Evolutionary conservation across 306 rosid species (phyloP).

Genomic region (Castanea sativa): DNA sequence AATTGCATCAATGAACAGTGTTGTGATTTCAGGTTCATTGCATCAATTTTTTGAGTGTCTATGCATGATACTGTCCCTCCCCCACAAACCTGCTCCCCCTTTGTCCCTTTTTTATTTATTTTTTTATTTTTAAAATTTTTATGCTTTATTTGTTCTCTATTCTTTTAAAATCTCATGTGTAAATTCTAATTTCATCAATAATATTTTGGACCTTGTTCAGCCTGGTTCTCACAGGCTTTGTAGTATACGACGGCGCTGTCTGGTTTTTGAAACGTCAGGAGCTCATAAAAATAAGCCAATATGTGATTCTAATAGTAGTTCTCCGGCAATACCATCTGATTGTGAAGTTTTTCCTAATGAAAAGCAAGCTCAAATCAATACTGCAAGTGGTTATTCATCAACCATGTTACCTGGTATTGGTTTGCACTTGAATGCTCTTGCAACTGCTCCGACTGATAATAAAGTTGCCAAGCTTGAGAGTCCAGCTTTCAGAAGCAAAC

Average conservation of each 20-base stretch:
- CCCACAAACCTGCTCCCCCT: not conserved
- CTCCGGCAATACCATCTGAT: conserved; percentile 36
- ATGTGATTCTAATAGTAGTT: conserved; percentile 28
- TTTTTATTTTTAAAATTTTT: not conserved
- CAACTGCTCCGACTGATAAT: conserved; percentile 39
- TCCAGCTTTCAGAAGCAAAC: conserved; percentile 38
- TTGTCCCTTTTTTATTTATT: not conserved
- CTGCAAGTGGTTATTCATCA: conserved; percentile 37
- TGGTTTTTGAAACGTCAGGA: conserved; percentile 29
- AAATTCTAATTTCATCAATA: not conserved
- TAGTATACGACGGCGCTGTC: conserved; percentile 18
- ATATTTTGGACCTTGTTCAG: conserved; percentile 6
- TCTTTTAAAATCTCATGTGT: not conserved
- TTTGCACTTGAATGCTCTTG: conserved; percentile 78
- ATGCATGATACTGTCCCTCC: too few relatives aligned
- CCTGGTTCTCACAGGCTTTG: conserved; percentile 23
- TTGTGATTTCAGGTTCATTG: too few relatives aligned
- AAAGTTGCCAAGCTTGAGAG: conserved; percentile 33
- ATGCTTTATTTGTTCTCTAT: not conserved
- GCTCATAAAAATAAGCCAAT: conserved; percentile 10
- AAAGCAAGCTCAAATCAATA: conserved; percentile 38
- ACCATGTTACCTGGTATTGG: conserved; percentile 66
- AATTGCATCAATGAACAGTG: too few relatives aligned
- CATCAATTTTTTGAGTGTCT: too few relatives aligned
- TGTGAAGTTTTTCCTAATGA: conserved; percentile 37